Conservation (phyloP, 192 early-diverging fungal genomes). For the Umbelopsis sp. region DNA sequence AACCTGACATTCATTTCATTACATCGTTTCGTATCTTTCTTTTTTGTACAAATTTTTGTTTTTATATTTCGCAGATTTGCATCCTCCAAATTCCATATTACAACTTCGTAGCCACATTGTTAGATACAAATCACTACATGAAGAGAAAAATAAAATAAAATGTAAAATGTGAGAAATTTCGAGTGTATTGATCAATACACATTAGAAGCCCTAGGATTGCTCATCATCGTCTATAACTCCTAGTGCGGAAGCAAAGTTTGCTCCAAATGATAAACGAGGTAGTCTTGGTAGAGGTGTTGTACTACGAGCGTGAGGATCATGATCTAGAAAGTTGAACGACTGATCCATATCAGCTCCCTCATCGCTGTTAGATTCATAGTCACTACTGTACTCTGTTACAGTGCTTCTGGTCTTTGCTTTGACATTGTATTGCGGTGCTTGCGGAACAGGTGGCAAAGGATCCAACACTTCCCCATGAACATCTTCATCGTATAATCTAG, state of each 20-base stretch:
- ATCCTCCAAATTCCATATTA: too few species aligned
- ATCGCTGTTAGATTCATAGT: not conserved
- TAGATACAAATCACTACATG: too few species aligned
- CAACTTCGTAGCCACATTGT: too few species aligned
- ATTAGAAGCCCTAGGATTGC: not conserved
- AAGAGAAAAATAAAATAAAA: conserved; percentile 7
- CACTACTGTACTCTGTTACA: not conserved
- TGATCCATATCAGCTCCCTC: not conserved
- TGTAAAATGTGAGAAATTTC: not conserved
- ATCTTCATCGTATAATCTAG: conserved; percentile 32
- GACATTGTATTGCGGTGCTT: not conserved
- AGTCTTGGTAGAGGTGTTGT: conserved; percentile 20
- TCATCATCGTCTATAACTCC: conserved; percentile 1
- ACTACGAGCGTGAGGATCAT: conserved; percentile 11
- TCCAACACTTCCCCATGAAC: conserved; percentile 32
- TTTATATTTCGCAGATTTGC: too few species aligned
- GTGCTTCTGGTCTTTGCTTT: conserved; percentile 10
- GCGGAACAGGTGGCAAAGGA: conserved; percentile 15
- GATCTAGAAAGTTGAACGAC: not conserved
- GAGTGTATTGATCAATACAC: too few species aligned
- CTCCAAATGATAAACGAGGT: conserved; percentile 33
- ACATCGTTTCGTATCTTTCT: not conserved
- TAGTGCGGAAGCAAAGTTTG: conserved; percentile 6
- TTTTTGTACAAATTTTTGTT: not conserved
- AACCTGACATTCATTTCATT: not conserved